phyloP scores from a whole-genome alignment of 768 basidiomycete species.

The Suillus paluster region DNA sequence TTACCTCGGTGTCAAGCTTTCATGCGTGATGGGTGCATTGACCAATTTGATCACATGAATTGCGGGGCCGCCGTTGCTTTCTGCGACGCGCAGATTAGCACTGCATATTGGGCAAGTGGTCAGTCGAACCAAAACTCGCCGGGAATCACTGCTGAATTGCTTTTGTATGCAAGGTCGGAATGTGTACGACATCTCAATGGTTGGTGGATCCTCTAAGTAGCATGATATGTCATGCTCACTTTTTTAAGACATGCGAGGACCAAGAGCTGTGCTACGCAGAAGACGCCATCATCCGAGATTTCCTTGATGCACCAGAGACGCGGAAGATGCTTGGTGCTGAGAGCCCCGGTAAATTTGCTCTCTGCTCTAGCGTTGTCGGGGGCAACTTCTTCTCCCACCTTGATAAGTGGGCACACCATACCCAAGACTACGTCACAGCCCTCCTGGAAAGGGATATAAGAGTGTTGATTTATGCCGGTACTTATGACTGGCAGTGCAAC shows the following conservation, averaged over 20 bases:
- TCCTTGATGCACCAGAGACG: constrained; percentile 49
- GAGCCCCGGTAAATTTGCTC: constrained; percentile 52
- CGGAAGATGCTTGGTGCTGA: constrained; percentile 53
- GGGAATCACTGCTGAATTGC: background rate
- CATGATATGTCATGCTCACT: constrained; percentile 4
- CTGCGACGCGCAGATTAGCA: constrained; percentile 61
- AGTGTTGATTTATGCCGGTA: constrained; percentile 60
- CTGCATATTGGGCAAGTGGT: constrained; percentile 44
- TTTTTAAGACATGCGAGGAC: constrained; percentile 26
- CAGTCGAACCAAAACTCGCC: constrained; percentile 17
- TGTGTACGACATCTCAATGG: constrained; percentile 64
- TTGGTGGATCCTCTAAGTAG: constrained; percentile 12
- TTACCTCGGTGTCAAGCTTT: constrained; percentile 69
- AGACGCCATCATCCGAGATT: constrained; percentile 43
- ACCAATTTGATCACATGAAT: constrained; percentile 64
- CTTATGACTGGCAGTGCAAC: constrained; percentile 62
- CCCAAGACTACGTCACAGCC: constrained; percentile 60
- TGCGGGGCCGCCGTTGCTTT: constrained; percentile 71
- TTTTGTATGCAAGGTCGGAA: constrained; percentile 42
- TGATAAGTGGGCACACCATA: constrained; percentile 62
- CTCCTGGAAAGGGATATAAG: constrained; percentile 57
- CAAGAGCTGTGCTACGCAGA: constrained; percentile 45
- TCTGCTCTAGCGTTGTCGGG: constrained; percentile 58
- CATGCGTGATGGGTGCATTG: constrained; percentile 62
- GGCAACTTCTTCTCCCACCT: constrained; percentile 55